These are phyloP conservation scores for Scytalidium sp. DNA, from an alignment of 2,329 filamentous ascomycete genomes.

Conservation along the genomic window DNA sequence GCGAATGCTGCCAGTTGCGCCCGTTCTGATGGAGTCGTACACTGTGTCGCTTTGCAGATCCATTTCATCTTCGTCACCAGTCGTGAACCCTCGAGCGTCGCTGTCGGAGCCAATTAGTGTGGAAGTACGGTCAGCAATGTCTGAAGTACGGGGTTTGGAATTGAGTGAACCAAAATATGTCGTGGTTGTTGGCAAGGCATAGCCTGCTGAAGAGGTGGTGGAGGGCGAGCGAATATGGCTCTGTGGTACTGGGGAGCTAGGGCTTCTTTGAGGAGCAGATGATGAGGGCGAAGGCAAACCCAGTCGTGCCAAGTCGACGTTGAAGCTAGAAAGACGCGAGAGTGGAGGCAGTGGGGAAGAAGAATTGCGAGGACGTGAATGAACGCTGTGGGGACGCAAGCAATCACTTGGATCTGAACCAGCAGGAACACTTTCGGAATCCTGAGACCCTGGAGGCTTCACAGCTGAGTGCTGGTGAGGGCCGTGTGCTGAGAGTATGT, in stretches of 20 bases:
- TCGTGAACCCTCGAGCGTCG: constrained; percentile 61
- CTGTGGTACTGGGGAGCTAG: constrained; percentile 22
- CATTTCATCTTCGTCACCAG: constrained; percentile 73
- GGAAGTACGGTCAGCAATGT: constrained; percentile 42
- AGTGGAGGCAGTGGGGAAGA: constrained; percentile 56
- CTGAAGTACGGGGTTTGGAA: constrained; percentile 19
- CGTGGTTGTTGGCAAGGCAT: constrained; percentile 35
- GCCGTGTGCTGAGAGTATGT: constrained; percentile 21
- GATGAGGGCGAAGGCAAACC: constrained; percentile 39
- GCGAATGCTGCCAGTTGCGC: constrained; percentile 63
- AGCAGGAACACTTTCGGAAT: constrained; percentile 1
- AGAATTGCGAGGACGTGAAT: constrained; percentile 33
- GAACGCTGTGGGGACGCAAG: constrained; percentile 17
- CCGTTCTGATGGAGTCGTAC: constrained; percentile 73
- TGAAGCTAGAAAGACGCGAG: constrained; percentile 52
- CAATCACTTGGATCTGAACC: constrained; percentile 18
- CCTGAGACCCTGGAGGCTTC: neutral
- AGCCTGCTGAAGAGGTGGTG: constrained; percentile 39
- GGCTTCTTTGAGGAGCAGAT: constrained; percentile 20
- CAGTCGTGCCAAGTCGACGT: constrained; percentile 48
- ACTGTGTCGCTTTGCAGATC: constrained; percentile 75
- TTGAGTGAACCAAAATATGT: constrained; percentile 16
- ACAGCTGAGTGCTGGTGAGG: constrained; percentile 1
- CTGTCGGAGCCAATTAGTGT: constrained; percentile 69
- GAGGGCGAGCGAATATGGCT: constrained; percentile 22